Base-by-base conservation (phyloP, 176 grass and related monocot species). In the Pontederia crassipes region DNA sequence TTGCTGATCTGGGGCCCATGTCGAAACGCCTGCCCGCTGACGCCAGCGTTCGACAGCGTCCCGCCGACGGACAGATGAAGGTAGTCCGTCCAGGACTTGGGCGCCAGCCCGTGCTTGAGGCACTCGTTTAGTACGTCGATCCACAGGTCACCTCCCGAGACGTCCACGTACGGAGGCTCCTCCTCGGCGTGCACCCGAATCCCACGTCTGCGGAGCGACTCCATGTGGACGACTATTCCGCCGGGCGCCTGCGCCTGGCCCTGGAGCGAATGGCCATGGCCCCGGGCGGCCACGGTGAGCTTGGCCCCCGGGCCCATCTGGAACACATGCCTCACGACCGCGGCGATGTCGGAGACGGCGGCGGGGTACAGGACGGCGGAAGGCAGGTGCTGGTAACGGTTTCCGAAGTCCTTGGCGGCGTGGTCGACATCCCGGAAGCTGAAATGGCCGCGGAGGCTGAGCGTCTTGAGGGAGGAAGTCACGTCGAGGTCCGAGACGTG, bases 401-500 rank as follows among this genome's bases (percentile, higher is more conserved):
- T 69, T 4, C 66, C 66, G 11, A 69, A 69, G 52, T 69, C 66
- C 10, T 35, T 69, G 24, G 66, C 52, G 13, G 52, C 26, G 14
- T 18, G 8, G 51, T 8, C 11, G 10, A 12, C 16, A 9, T 56
- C 52, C 9, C 46, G 12, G 32, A 69, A 69, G 52, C 52, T 69
- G 28, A 57, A 20, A 3, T 69, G 28, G 4, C 66, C 66, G 2
- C 46, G 10, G 16, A 69, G 52, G 11, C 9, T 52, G 1, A 69
- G 66, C 32, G 28, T 12, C 6, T 56, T 9, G 9, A 69, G 66
- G 49, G 66, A 56, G 12, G 66, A 56, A 9, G 52, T 28, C 10
- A 69, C 27, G 27, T 29, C 50, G 3, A 49, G 50, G 65, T 67
- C 65, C 3, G 65, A 67, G 28, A 67, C 65, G 13, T 67, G 65